A percentile compares a stretch with the other conserved stretches of the same genome.
Conservation (phyloP, 2,329 filamentous ascomycete genomes). For the Dryadomyces quercus-mongolicae region DNA sequence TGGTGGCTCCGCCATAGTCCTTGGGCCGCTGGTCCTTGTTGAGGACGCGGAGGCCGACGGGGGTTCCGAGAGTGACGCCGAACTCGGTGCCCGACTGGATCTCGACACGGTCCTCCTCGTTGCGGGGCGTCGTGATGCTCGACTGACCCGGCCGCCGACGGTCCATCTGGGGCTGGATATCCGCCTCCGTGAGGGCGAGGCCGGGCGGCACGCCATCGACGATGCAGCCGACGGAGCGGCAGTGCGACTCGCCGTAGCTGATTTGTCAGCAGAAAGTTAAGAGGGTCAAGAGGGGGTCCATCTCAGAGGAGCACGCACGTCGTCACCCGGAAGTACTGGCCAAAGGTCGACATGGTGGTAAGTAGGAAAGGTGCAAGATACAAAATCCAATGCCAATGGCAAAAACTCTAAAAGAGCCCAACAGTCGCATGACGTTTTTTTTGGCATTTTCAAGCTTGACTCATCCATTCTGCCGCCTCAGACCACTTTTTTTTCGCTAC, state of each 20-base stretch:
- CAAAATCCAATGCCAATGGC: neutral
- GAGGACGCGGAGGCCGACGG: slow-evolving; percentile 74
- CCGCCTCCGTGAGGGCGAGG: slow-evolving; percentile 69
- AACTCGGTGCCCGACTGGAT: slow-evolving; percentile 91
- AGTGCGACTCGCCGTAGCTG: slow-evolving; percentile 51
- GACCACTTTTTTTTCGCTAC: neutral
- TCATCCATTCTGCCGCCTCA: neutral
- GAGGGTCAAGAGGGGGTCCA: no score
- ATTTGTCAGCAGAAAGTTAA: neutral
- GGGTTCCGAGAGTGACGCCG: slow-evolving; percentile 80
- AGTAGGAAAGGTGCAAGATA: neutral
- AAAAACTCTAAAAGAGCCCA: no score
- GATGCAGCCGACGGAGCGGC: slow-evolving; percentile 86
- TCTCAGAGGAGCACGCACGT: slow-evolving; percentile 50
- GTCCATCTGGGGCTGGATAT: slow-evolving; percentile 92
- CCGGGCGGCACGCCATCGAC: slow-evolving; percentile 86
- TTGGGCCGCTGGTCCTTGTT: slow-evolving; percentile 90
- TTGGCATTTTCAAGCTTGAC: neutral
- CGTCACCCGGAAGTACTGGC: slow-evolving; percentile 67
- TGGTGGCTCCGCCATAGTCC: slow-evolving; percentile 82
- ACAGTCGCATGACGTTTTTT: neutral
- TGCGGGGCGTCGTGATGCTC: slow-evolving; percentile 77
- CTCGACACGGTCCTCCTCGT: slow-evolving; percentile 83
- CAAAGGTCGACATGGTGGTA: slow-evolving; percentile 71
- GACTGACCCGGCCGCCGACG: slow-evolving; percentile 82